Percentiles rank a stretch among this genome's conserved stretches.
Evolutionary conservation across 2,329 filamentous ascomycete genomes (phyloP).

Genomic region (Diaporthe sp.): DNA sequence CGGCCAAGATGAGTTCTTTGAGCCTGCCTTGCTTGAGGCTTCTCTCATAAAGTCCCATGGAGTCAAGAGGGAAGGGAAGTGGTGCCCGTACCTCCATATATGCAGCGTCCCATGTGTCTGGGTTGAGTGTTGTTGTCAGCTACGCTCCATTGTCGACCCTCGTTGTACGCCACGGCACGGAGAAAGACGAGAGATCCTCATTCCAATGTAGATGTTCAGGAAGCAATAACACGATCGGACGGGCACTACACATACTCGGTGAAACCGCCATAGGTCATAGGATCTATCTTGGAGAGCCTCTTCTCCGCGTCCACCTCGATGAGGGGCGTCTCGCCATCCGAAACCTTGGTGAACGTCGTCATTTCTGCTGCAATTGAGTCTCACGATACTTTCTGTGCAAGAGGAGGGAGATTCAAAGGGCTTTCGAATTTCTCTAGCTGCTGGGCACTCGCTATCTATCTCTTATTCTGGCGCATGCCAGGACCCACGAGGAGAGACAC

Average conservation of each 20-base stretch:
- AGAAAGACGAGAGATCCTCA: neutral
- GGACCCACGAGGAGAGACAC: slow-evolving; percentile 5
- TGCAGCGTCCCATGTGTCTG: slow-evolving; percentile 90
- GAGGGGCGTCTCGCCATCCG: slow-evolving; percentile 70
- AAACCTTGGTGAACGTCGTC: slow-evolving; percentile 80
- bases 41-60: neutral
- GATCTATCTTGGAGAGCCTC: slow-evolving; percentile 79
- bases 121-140: slow-evolving; percentile 19
- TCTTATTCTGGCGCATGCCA: slow-evolving; percentile 28
- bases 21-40: neutral
- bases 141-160: neutral
- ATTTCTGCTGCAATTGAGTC: slow-evolving; percentile 57
- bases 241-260: slow-evolving; percentile 73
- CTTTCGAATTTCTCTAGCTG: neutral
- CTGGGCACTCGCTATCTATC: slow-evolving; percentile 26
- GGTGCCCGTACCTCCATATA: slow-evolving; percentile 75
- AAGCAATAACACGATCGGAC: neutral
- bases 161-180: neutral
- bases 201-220: neutral
- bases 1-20: neutral
- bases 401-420: slow-evolving; percentile 1
- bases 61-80: neutral
- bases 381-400: neutral
- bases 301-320: slow-evolving; percentile 76
- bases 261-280: slow-evolving; percentile 87